Conservation (phyloP, 1,284 basidiomycete species). For the Marasmius oreades region DNA sequence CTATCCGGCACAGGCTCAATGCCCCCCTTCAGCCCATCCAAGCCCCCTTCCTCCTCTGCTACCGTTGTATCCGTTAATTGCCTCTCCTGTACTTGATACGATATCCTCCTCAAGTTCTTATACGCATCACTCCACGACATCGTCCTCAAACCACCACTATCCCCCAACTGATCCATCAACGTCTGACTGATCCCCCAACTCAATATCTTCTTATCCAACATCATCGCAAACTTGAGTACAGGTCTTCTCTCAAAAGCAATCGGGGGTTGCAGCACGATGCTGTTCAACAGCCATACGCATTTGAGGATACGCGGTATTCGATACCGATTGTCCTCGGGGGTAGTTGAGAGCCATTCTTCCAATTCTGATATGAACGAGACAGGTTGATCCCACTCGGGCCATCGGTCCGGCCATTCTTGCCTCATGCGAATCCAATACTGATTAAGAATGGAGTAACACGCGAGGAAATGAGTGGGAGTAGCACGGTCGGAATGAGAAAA, state of each 20-base stretch:
- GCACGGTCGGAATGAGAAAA: background rate
- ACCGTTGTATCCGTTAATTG: background rate
- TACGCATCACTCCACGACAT: background rate
- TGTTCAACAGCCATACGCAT: background rate
- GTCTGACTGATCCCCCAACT: background rate
- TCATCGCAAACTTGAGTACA: background rate
- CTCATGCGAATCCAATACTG: background rate
- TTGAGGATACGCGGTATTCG: background rate
- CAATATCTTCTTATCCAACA: background rate
- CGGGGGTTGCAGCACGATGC: background rate
- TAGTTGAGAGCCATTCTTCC: background rate
- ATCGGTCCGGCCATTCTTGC: background rate
- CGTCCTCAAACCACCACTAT: background rate
- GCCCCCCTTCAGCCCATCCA: background rate
- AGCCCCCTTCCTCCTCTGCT: background rate
- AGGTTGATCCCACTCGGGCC: constrained; percentile 1
- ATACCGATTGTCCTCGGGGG: background rate
- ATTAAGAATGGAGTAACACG: constrained; percentile 3
- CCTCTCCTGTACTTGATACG: background rate
- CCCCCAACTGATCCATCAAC: background rate
- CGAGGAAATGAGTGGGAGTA: background rate
- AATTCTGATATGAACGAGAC: background rate
- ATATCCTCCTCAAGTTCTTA: background rate
- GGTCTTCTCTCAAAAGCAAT: background rate
- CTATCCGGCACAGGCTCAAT: background rate